Percentiles rank a stretch among this genome's conserved stretches.
phyloP scores from a whole-genome alignment of 805 yeast genomes.

The Zygosaccharomyces bailii region DNA sequence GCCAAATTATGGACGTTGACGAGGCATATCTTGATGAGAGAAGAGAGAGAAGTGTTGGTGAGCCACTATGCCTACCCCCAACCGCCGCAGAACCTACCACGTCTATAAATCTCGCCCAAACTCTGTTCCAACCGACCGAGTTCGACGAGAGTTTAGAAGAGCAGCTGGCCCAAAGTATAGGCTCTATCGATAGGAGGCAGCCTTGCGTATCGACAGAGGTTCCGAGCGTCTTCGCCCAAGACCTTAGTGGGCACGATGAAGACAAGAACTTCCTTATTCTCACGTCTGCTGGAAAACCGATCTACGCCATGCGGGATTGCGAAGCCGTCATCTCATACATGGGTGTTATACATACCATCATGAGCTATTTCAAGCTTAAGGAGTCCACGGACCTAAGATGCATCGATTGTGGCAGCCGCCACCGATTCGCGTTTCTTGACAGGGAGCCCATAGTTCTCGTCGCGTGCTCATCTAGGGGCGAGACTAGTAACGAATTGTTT shows the following conservation, averaged over 20 bases:
- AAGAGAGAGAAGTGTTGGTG: neutral
- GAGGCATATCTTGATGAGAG: constrained; percentile 5
- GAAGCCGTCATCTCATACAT: constrained; percentile 69
- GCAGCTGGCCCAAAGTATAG: constrained; percentile 23
- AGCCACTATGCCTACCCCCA: constrained; percentile 4
- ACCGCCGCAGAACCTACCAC: constrained; percentile 18
- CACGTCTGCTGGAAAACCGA: constrained; percentile 85
- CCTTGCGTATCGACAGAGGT: constrained; percentile 33
- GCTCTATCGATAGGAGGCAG: constrained; percentile 16
- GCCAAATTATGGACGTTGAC: neutral
- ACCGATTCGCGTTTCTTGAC: constrained; percentile 52
- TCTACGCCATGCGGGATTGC: constrained; percentile 71
- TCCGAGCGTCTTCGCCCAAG: constrained; percentile 24
- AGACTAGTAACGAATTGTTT: constrained; percentile 47
- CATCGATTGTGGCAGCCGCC: constrained; percentile 36
- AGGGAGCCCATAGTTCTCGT: constrained; percentile 70
- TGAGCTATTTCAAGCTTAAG: constrained; percentile 58
- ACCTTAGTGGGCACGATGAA: neutral
- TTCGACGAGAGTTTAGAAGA: constrained; percentile 13
- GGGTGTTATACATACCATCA: constrained; percentile 77
- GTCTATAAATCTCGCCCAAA: constrained; percentile 16
- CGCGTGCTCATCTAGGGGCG: constrained; percentile 59
- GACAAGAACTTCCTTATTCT: constrained; percentile 73
- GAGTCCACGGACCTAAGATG: constrained; percentile 40
- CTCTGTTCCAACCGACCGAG: constrained; percentile 14